These are phyloP conservation scores for Cucurbita moschata DNA, from an alignment of 306 rosid genomes.

Conservation along the genomic window DNA sequence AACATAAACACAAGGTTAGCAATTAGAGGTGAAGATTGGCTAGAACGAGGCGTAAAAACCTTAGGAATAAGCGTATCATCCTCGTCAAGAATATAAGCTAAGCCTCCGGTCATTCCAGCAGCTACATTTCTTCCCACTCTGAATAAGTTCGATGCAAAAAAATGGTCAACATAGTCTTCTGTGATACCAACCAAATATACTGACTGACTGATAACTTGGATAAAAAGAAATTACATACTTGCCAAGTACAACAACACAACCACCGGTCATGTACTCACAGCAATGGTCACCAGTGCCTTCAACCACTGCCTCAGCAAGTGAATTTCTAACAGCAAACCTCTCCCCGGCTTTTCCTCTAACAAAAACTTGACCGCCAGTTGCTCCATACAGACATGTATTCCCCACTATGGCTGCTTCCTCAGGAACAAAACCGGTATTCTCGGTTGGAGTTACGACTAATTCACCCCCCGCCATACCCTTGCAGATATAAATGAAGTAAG, in stretches of 20 bases:
- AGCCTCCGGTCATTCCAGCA: slow-evolving; percentile 99
- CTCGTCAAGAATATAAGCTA: slow-evolving; percentile 90
- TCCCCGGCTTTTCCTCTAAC: slow-evolving; percentile 95
- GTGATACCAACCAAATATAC: neutral
- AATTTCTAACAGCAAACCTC: slow-evolving; percentile 95
- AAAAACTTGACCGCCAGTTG: slow-evolving; percentile 94
- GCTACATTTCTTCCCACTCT: slow-evolving; percentile 99
- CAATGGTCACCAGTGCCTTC: slow-evolving; percentile 98
- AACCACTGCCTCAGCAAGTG: slow-evolving; percentile 93
- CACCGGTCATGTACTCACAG: slow-evolving; percentile 98
- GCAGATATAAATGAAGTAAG: slow-evolving; percentile 20
- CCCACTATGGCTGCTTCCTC: slow-evolving; percentile 98
- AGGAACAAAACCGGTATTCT: slow-evolving; percentile 62
- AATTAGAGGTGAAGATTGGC: neutral
- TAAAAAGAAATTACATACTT: slow-evolving; percentile 53
- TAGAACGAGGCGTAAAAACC: slow-evolving; percentile 33
- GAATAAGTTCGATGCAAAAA: slow-evolving; percentile 19
- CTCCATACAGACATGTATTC: slow-evolving; percentile 96
- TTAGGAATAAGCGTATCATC: slow-evolving; percentile 73
- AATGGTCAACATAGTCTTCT: slow-evolving; percentile 6
- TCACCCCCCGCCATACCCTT: slow-evolving; percentile 99
- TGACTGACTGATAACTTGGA: neutral
- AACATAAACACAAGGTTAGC: neutral
- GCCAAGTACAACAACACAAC: slow-evolving; percentile 87
- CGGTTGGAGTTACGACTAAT: slow-evolving; percentile 77